Conservation (phyloP, 2,329 filamentous ascomycete genomes). For the Aspergillus ustus region DNA sequence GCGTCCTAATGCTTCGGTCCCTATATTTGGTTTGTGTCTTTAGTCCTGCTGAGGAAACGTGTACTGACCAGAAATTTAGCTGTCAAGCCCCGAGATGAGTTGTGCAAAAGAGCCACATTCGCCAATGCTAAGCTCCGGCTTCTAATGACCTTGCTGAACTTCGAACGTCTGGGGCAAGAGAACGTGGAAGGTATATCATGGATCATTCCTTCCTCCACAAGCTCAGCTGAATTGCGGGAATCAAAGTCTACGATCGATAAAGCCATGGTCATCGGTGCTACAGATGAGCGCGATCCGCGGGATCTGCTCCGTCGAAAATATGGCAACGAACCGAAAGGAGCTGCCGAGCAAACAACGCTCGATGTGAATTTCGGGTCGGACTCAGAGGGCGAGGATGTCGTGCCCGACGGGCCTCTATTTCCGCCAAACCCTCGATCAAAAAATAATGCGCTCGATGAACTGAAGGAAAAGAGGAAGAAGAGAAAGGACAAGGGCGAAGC, state of each 20-base stretch:
- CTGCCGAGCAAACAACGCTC: conserved; percentile 39
- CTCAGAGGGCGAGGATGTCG: conserved; percentile 63
- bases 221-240: conserved; percentile 69
- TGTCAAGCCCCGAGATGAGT: conserved; percentile 67
- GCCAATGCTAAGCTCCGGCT: conserved; percentile 87
- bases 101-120: conserved; percentile 75
- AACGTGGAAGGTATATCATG: conserved; percentile 78
- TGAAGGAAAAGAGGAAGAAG: conserved; percentile 66
- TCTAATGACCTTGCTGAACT: conserved; percentile 75
- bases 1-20: conserved; percentile 30
- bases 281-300: conserved; percentile 74
- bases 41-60: neutral
- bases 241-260: conserved; percentile 74
- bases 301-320: conserved; percentile 76
- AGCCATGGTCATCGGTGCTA: conserved; percentile 77
- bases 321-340: conserved; percentile 44
- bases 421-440: conserved; percentile 57
- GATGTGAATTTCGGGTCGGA: conserved; percentile 72
- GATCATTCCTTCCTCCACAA: conserved; percentile 72
- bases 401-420: conserved; percentile 68
- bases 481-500: conserved; percentile 47
- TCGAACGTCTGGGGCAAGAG: conserved; percentile 67
- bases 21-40: conserved; percentile 52
- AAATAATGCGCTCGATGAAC: conserved; percentile 58
- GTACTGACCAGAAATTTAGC: conserved; percentile 43